phyloP scores from a whole-genome alignment of 345 rosid genomes.

The Citrus sinensis region DVS_A1.0 CM039163.1:50613501-50614000 shows the following conservation, averaged over 20 bases:
- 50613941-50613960: constrained; percentile 4
- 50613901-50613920: neutral
- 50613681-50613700: neutral
- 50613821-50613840: too few species aligned
- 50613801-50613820: too few species aligned
- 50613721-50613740: neutral
- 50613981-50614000: constrained; percentile 18
- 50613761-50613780: neutral
- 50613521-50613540: neutral
- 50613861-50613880: too few species aligned
- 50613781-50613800: neutral
- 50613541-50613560: neutral
- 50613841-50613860: too few species aligned
- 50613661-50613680: neutral
- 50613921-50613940: constrained; percentile 5
- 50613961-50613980: constrained; percentile 17
- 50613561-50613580: neutral
- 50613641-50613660: neutral
- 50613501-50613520: neutral
- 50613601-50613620: neutral
- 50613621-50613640: neutral
- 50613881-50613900: neutral
- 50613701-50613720: neutral
- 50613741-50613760: neutral
- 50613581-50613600: neutral